Conservation (phyloP, 257 asterid genomes). For the Salvia splendens region DNA sequence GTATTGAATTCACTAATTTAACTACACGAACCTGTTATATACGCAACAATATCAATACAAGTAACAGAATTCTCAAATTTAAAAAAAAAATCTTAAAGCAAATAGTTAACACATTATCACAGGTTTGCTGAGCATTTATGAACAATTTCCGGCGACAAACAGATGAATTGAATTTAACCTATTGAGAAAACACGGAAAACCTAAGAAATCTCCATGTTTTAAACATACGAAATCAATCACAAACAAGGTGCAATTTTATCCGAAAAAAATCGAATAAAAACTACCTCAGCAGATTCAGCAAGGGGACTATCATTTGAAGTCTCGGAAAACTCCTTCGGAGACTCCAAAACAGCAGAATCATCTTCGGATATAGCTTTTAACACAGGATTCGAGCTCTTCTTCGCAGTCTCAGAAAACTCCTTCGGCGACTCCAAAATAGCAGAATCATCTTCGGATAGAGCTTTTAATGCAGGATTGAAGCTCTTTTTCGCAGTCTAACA, state of each 20-base stretch:
- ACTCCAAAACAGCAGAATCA: conserved; percentile 33
- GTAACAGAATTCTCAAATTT: background rate
- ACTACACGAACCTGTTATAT: background rate
- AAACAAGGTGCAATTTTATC: background rate
- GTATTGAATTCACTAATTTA: too few relatives aligned
- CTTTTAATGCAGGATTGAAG: conserved; percentile 41
- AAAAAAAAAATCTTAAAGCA: background rate
- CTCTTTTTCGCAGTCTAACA: conserved; percentile 44
- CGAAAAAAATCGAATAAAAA: conserved; percentile 14
- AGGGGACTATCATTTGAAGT: conserved; percentile 37
- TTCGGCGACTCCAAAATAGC: too few relatives aligned
- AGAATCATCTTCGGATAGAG: background rate
- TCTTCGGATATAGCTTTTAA: conserved; percentile 27
- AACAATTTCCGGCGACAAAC: background rate
- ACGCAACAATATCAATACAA: conserved; percentile 7
- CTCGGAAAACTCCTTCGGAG: conserved; percentile 39
- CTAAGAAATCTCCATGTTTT: background rate
- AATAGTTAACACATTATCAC: conserved; percentile 3
- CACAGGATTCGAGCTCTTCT: too few relatives aligned
- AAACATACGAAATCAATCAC: background rate
- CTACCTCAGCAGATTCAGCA: conserved; percentile 47
- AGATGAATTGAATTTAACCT: conserved; percentile 3
- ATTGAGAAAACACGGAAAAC: background rate
- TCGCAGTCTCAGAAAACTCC: too few relatives aligned
- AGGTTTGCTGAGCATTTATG: conserved; percentile 3